Percentiles rank a stretch among this genome's conserved stretches.
Evolutionary conservation across 2,329 filamentous ascomycete species (phyloP).

Genomic region (Fusarium begoniae): DNA sequence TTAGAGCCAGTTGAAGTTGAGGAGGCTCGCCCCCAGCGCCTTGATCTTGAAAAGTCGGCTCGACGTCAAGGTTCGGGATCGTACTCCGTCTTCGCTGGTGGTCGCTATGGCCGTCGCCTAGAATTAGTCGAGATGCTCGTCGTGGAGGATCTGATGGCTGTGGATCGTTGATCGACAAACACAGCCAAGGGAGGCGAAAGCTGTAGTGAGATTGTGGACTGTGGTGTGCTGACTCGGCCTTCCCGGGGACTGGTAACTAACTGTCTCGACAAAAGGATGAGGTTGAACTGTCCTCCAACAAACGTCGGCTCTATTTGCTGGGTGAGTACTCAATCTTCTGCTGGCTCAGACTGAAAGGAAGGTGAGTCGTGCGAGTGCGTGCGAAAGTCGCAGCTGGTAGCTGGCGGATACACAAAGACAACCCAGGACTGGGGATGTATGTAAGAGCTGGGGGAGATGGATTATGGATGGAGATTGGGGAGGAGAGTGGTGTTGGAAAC

Average conservation of each 20-base stretch:
- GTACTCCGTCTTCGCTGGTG: constrained; percentile 1
- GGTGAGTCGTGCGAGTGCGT: constrained; percentile 11
- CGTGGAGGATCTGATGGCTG: constrained; percentile 24
- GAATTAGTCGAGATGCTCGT: constrained; percentile 11
- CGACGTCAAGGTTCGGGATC: not conserved
- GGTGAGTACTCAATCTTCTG: not conserved
- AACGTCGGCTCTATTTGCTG: not conserved
- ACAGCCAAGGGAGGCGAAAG: constrained; percentile 35
- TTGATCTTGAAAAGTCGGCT: constrained; percentile 3
- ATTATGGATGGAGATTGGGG: constrained; percentile 23
- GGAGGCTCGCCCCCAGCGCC: constrained; percentile 1
- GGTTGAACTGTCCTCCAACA: not conserved
- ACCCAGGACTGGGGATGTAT: constrained; percentile 19
- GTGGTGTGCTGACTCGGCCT: constrained; percentile 33
- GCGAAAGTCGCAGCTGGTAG: constrained; percentile 28
- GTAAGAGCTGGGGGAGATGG: constrained; percentile 28
- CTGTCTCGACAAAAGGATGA: not conserved
- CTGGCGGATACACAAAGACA: constrained; percentile 12
- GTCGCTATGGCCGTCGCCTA: constrained; percentile 8
- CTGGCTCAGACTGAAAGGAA: not conserved
- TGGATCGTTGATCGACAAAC: constrained; percentile 38
- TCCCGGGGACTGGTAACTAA: constrained; percentile 10
- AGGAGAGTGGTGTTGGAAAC: constrained; percentile 24
- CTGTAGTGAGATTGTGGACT: constrained; percentile 11
- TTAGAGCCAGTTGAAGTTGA: not conserved